phyloP scores from a whole-genome alignment of 2,329 filamentous ascomycete genomes.

The Colletotrichum kahawae region DNA sequence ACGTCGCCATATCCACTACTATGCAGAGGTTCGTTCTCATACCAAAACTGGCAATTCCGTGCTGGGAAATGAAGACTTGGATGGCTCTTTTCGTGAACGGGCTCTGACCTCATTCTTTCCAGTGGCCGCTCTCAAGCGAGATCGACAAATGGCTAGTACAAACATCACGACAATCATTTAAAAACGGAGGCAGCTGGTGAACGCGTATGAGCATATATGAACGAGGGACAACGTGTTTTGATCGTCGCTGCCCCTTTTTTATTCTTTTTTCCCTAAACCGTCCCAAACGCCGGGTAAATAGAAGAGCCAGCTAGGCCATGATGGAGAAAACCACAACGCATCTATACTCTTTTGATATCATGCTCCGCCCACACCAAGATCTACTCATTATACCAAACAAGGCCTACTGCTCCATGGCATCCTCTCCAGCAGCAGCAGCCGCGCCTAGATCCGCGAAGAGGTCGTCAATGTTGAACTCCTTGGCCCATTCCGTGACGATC shows the following conservation, averaged over 20 bases:
- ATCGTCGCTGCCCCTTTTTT: not conserved
- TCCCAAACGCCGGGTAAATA: slow-evolving; percentile 12
- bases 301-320: not conserved
- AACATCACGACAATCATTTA: not conserved
- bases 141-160: not conserved
- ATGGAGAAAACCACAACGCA: not conserved
- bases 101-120: not conserved
- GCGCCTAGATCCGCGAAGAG: slow-evolving; percentile 75
- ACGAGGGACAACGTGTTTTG: slow-evolving; percentile 1
- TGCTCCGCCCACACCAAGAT: not conserved
- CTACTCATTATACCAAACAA: not conserved
- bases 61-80: not conserved
- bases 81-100: not conserved
- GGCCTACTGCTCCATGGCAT: slow-evolving; percentile 58
- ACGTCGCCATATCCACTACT: not conserved
- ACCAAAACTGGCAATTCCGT: not conserved
- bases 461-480: slow-evolving; percentile 94
- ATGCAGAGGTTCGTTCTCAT: not conserved
- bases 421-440: slow-evolving; percentile 35
- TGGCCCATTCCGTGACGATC: slow-evolving; percentile 91
- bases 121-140: not conserved
- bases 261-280: slow-evolving; percentile 3
- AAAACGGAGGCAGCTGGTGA: not conserved
- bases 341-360: slow-evolving; percentile 8
- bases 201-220: not conserved